These are phyloP conservation scores for Lasiodiplodia hormozganensis DNA, from an alignment of 2,329 filamentous ascomycete genomes.

Conservation along the genomic window DNA sequence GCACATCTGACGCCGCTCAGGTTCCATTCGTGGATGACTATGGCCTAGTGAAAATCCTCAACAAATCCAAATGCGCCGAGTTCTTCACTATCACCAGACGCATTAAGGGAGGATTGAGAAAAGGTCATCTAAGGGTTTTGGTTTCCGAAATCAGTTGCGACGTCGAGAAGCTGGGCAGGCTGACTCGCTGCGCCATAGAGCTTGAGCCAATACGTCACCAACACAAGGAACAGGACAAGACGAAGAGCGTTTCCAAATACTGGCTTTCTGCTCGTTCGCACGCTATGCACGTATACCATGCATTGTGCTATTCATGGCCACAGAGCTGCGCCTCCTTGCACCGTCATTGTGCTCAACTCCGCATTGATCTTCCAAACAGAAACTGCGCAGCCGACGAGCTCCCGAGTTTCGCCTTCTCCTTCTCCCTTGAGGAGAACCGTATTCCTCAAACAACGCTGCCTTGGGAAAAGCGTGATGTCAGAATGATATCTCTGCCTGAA, in stretches of 20 bases:
- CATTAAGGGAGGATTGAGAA: neutral
- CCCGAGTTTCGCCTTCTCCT: neutral
- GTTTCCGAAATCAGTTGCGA: neutral
- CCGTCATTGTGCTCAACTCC: neutral
- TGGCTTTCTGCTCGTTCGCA: neutral
- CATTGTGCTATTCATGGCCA: neutral
- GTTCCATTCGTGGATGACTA: neutral
- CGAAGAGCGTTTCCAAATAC: neutral
- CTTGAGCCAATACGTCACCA: neutral
- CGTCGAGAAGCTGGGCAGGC: neutral
- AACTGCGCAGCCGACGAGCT: neutral
- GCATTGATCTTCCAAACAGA: neutral
- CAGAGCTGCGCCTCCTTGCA: neutral
- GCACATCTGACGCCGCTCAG: neutral
- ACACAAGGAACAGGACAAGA: neutral
- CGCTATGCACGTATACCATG: neutral
- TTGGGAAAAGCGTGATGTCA: neutral
- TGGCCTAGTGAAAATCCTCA: neutral
- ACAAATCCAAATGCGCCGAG: neutral
- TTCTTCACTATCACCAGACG: neutral
- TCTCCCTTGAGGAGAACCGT: neutral
- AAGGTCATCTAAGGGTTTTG: neutral
- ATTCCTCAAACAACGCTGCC: neutral
- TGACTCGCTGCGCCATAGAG: conserved; percentile 1
- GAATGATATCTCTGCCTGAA: neutral